A percentile compares a stretch with the other conserved stretches of the same genome.
Evolutionary conservation across 106 monocot genomes (phyloP).

Genomic region (Allium sativum): DNA sequence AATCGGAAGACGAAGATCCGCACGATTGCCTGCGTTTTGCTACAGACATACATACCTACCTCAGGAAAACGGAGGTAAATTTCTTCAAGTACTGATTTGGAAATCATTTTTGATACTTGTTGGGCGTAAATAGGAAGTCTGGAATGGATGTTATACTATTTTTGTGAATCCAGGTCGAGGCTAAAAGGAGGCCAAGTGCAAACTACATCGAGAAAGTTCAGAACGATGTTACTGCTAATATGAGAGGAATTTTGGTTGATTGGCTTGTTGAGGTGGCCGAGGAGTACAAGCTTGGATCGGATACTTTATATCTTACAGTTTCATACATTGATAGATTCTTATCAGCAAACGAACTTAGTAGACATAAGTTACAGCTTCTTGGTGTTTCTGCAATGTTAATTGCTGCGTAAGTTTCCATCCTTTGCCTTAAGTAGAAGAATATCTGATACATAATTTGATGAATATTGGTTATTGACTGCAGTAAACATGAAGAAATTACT

Average conservation of each 20-base stretch:
- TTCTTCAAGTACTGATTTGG: background rate
- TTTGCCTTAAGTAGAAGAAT: background rate
- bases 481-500: conserved; percentile 76
- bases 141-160: too few relatives aligned
- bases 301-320: conserved; percentile 29
- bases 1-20: conserved; percentile 25
- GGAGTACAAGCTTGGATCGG: conserved; percentile 57
- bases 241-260: conserved; percentile 69
- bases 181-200: conserved; percentile 38
- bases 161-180: conserved; percentile 25
- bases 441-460: background rate
- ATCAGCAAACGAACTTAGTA: conserved; percentile 25
- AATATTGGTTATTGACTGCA: conserved; percentile 13
- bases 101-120: too few relatives aligned
- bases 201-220: conserved; percentile 58
- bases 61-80: conserved; percentile 74
- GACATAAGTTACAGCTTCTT: conserved; percentile 63
- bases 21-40: conserved; percentile 36
- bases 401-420: conserved; percentile 36
- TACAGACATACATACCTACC: conserved; percentile 43
- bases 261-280: conserved; percentile 89
- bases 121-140: too few relatives aligned
- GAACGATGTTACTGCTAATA: too few relatives aligned
- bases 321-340: too few relatives aligned
- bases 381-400: conserved; percentile 75